Base-by-base conservation (phyloP, 345 rosid species). In the Rhodamnia rubescens region DNA sequence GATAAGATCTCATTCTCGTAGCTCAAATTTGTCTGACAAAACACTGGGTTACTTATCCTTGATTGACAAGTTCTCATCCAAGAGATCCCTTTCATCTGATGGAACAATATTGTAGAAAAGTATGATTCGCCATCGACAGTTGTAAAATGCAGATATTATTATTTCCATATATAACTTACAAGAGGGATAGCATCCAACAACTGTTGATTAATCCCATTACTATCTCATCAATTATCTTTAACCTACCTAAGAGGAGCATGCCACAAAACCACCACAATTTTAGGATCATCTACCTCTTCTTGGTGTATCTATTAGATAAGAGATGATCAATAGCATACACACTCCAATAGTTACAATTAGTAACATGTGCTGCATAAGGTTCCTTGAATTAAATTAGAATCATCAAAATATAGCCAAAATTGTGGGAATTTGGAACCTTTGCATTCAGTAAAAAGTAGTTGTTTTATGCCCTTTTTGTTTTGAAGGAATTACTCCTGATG, bases 401-500 rank as follows among this genome's bases (percentile, higher is more conserved):
- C 6, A 69, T 69, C 47, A 2, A 69, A 44, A 69, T 36, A 69
- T 0, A 18, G 26, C 47, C 0, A 0, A 32, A 32, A 69, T 44
- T 47, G 18, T 0, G 4, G 42, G 24, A 36, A 69, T 20, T 69
- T 0, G 7, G 80, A 69, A 69, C 47, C 47, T 8, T 11, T 36
- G 80, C 80, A 69, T 36, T 0, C 20, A 36, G 7, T 18, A 11
- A 69, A 69, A 69, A 69, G 40, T 18, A 2, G 80, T 4, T 4
- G 7, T 26, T 69, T 2, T 36, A 69, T 0, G 78, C 24, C 44
- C 3, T 64, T 8, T 0, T 8, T 8, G 13, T 2, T 18, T 29
- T 18, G 0, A 69, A 32, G 24, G 40, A 36, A 69, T 18, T 16
- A 9, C 44, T 36, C 78, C 13, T 0, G 0, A 8, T 69, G 0